Evolutionary conservation across 2,329 filamentous ascomycete species (phyloP).

Genomic region (Neonectria ditissima): DNA sequence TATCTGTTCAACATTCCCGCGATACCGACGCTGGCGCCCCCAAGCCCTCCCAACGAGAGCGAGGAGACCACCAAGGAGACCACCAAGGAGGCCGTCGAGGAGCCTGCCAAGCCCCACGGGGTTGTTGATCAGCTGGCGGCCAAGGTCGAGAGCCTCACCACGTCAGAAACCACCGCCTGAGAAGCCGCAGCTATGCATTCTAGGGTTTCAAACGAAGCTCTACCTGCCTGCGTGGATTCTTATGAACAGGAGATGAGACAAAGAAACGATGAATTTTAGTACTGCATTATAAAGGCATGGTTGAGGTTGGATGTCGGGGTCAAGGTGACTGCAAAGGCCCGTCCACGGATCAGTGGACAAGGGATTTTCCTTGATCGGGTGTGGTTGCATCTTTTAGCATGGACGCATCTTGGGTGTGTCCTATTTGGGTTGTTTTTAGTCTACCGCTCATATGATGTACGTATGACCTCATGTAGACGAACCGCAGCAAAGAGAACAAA

Average conservation of each 20-base stretch:
- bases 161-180: constrained; percentile 30
- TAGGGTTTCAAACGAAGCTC: background rate
- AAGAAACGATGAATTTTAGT: constrained; percentile 2
- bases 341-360: background rate
- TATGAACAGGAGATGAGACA: background rate
- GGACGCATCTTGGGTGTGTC: background rate
- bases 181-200: background rate
- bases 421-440: background rate
- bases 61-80: constrained; percentile 31
- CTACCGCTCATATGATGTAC: background rate
- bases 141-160: constrained; percentile 51
- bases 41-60: constrained; percentile 42
- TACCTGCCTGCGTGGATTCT: background rate
- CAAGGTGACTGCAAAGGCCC: background rate
- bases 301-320: constrained; percentile 1
- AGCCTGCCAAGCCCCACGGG: constrained; percentile 33
- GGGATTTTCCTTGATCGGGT: constrained; percentile 1
- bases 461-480: constrained; percentile 8
- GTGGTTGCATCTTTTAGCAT: background rate
- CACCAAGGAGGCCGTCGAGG: constrained; percentile 28
- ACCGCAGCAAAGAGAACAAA: constrained; percentile 1
- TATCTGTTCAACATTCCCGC: constrained; percentile 78
- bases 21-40: constrained; percentile 56
- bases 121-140: constrained; percentile 49
- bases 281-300: constrained; percentile 16